Evolutionary conservation across 495 filamentous ascomycete species (phyloP), one percentile per base, ranked within the genome.

Genomic region (Xylaria flabelliformis): DNA sequence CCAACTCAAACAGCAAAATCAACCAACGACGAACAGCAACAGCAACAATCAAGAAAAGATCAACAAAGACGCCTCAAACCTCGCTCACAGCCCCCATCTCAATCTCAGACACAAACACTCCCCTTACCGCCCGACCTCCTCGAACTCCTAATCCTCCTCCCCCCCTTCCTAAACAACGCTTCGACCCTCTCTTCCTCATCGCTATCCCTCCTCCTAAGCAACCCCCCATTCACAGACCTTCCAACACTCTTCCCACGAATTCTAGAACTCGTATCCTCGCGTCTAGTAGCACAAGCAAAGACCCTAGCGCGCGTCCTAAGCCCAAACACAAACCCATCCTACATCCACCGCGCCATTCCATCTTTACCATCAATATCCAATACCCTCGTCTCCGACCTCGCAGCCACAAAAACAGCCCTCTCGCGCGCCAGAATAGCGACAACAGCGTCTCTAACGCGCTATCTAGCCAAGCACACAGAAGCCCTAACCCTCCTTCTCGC

Each of bases 251-350:
- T 87, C 68, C 83, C 86, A 0, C 53, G 72, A 15, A 78, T 87
- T 42, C 67, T 79, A 3, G 34, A 74, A n/a, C 76, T 85, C 26
- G 15, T 87, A 36, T 86, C 86, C 24, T 53, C 72, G 9, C 74
- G 76, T 32, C 80, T 88, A 0, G 80, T 82, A 34, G 64, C 76
- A 9, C 80, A 79, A 24, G 83, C 83, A 64, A 74, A 79, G 12
- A 59, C 78, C 24, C 78, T 88, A 10, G 79, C 83, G n/a, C 83
- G 85, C 59, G 77, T 87, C 44, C 73, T 82, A 39, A 79, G 77
- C 75, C 86, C 86, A 0, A 79, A 73, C n/a, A 87, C 85, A 1
- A 88, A 88, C 78, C 80, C 86, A 0, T 86, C 86, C 21, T 87
- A 80, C 77, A 72, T 87, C 34, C 86, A 88, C 79, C 83, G 86